phyloP scores from a whole-genome alignment of 2,329 filamentous ascomycete genomes.

The Pseudogymnoascus sp. region DNA sequence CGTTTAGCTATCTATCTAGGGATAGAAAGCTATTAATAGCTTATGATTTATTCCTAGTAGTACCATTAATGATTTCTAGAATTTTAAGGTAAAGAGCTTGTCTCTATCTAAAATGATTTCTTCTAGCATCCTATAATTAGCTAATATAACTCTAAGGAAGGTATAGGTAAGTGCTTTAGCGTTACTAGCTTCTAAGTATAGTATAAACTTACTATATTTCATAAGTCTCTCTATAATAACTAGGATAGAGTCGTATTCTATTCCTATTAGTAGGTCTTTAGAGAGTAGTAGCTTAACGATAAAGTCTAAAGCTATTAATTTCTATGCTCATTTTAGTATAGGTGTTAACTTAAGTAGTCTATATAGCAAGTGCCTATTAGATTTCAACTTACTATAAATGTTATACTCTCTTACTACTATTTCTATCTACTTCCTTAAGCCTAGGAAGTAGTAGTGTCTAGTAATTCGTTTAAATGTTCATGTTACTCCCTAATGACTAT shows the following conservation, averaged over 20 bases:
- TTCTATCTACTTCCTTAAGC: neutral
- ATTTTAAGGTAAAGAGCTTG: slow-evolving; percentile 13
- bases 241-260: too few species aligned
- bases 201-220: too few species aligned
- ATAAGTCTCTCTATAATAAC: too few species aligned
- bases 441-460: neutral
- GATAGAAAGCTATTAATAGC: slow-evolving; percentile 12
- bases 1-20: slow-evolving; percentile 8
- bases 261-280: too few species aligned
- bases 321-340: neutral
- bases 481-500: neutral
- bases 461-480: neutral
- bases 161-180: too few species aligned
- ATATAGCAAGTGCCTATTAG: neutral
- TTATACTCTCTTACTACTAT: neutral
- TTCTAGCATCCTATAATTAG: too few species aligned
- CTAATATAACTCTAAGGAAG: too few species aligned
- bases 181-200: too few species aligned
- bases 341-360: neutral
- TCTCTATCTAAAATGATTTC: slow-evolving; percentile 13
- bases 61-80: neutral
- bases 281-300: too few species aligned
- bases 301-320: neutral
- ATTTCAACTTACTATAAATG: neutral
- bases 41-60: slow-evolving; percentile 8